Evolutionary conservation across 2,329 filamentous ascomycete species (phyloP).

Genomic region (Diaporthe humulicola): DNA sequence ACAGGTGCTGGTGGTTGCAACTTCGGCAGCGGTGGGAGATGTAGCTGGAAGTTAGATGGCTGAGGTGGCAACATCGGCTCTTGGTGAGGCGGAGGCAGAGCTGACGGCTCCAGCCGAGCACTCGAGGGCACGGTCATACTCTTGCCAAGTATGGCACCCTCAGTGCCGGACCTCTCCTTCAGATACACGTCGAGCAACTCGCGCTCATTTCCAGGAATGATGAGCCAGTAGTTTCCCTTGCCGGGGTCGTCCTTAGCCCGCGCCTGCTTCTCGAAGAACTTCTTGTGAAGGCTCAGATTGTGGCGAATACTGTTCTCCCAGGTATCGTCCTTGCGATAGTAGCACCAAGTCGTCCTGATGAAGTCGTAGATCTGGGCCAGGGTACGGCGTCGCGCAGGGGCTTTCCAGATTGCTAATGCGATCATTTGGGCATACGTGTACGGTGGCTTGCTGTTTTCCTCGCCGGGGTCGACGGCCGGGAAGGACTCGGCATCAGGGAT

Average conservation of each 20-base stretch:
- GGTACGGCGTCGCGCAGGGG: slow-evolving; percentile 85
- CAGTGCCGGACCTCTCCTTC: slow-evolving; percentile 76
- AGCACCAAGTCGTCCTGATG: slow-evolving; percentile 95
- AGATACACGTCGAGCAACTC: slow-evolving; percentile 72
- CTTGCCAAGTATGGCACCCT: slow-evolving; percentile 56
- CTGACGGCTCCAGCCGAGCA: slow-evolving; percentile 65
- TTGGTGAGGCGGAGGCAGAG: slow-evolving; percentile 48
- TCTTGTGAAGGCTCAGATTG: slow-evolving; percentile 96
- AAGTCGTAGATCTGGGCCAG: slow-evolving; percentile 98
- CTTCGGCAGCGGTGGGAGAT: slow-evolving; percentile 59
- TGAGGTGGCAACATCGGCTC: slow-evolving; percentile 42
- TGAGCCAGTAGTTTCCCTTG: slow-evolving; percentile 98
- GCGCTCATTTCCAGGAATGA: slow-evolving; percentile 88
- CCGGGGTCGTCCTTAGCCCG: slow-evolving; percentile 96
- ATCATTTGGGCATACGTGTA: slow-evolving; percentile 97
- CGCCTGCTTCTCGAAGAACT: slow-evolving; percentile 90
- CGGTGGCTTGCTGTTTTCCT: slow-evolving; percentile 89
- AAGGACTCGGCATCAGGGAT: slow-evolving; percentile 84
- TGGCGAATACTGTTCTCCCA: slow-evolving; percentile 99
- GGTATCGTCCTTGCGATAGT: slow-evolving; percentile 86
- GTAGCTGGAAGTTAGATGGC: slow-evolving; percentile 36
- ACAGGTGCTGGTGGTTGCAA: slow-evolving; percentile 52
- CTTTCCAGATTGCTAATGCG: slow-evolving; percentile 94
- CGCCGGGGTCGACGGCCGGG: slow-evolving; percentile 73
- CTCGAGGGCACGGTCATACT: slow-evolving; percentile 69